Conservation (phyloP, 2,329 filamentous ascomycete species). For the Ceratocystis variospora region DNA sequence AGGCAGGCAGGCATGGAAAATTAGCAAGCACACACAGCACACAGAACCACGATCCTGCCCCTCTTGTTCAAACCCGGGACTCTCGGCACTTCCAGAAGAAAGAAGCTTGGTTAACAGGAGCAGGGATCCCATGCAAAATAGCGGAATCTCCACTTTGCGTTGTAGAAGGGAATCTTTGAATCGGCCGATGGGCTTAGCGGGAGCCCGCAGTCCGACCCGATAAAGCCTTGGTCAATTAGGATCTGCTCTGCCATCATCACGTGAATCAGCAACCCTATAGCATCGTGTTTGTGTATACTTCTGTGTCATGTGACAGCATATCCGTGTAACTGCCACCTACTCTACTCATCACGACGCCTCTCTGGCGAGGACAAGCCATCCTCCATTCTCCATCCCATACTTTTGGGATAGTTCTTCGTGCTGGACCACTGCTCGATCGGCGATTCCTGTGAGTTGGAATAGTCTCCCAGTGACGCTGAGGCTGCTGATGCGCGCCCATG, state of each 20-base stretch:
- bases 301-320: background rate
- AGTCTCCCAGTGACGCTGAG: constrained; percentile 76
- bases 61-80: background rate
- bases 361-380: constrained; percentile 14
- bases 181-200: too few species aligned
- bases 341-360: background rate
- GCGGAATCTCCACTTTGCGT: background rate
- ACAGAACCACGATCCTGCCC: background rate
- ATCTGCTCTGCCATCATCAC: background rate
- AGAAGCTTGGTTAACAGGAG: background rate
- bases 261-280: background rate
- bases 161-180: too few species aligned
- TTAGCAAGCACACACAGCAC: background rate
- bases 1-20: background rate
- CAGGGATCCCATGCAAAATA: background rate
- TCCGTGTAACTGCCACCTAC: background rate
- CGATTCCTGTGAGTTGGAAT: constrained; percentile 47
- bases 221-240: too few species aligned
- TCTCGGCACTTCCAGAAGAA: background rate
- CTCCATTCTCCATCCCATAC: constrained; percentile 24
- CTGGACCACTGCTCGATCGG: constrained; percentile 72
- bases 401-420: constrained; percentile 49
- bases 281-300: background rate
- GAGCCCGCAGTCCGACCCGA: too few species aligned
- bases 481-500: constrained; percentile 71